Evolutionary conservation across 176 grass and related monocot genomes (phyloP), one percentile per base, ranked within the genome.

Genomic region (Hordeum vulgare): DNA sequence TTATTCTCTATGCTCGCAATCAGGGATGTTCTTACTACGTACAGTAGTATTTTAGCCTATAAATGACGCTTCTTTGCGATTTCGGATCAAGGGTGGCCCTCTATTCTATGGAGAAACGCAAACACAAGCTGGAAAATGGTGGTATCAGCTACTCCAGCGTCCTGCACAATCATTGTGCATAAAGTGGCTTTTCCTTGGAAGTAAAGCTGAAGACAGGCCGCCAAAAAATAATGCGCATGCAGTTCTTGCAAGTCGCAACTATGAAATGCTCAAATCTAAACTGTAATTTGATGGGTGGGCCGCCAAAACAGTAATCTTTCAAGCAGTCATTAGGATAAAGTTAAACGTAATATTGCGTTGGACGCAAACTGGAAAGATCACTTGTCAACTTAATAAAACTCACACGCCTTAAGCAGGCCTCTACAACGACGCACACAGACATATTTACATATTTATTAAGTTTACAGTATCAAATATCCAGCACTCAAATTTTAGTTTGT

Each of bases 131-230:
- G 7, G 54, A 82, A 85, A 90, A 65, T 15, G 15, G 4, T 65
- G 42, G 21, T 64, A 77, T 72, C 71, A 44, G 78, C 40, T 85
- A 85, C 40, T 40, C 56, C 78, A 81, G 47, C 83, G 81, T 72
- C 41, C 57, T 41, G 77, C 21, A 72, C 31, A 81, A 90, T 90
- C 54, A 78, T 82, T 73, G 56, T 27, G 57, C 61, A 86, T 62
- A 86, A 86, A 86, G 72, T 49, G 41, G 25, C 31, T 82, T 86
- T 82, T 77, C 41, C 88, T 90, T 86, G 64, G 14, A 77, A 85
- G 54, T 69, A 64, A 89, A 85, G 88, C 20, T 78, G 72, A 72
- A 75, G 60, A 71, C 27, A 78, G 8, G 0, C 27, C n/a, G 26
- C 27, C 67, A 34, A 17, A 34, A 61, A 78, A 62, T 17, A 69